A percentile compares a stretch with the other conserved stretches of the same genome.
phyloP scores from a whole-genome alignment of 108 stramenopile species.

The Cyclotella baltica region DNA sequence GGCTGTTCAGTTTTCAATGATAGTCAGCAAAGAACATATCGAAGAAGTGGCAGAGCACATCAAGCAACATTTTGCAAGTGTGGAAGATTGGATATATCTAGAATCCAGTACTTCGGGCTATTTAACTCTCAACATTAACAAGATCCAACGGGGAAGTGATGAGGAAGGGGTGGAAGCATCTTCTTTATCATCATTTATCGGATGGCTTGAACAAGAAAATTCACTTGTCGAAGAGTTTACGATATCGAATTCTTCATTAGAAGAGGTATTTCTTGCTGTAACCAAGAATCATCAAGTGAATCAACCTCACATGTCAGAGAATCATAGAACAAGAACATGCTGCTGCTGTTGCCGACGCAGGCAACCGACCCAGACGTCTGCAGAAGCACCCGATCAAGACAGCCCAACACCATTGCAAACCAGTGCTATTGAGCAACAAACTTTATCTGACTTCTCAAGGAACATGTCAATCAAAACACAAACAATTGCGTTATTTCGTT shows the following conservation, averaged over 20 bases:
- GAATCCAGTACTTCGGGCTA: slow-evolving; percentile 44
- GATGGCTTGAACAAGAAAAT: slow-evolving; percentile 53
- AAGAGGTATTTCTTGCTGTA: slow-evolving; percentile 70
- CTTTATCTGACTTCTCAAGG: slow-evolving; percentile 23
- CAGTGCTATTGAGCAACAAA: slow-evolving; percentile 3
- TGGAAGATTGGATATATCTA: slow-evolving; percentile 28
- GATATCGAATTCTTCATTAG: slow-evolving; percentile 65
- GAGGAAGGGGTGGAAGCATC: slow-evolving; percentile 8
- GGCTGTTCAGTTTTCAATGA: slow-evolving; percentile 50
- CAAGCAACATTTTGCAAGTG: slow-evolving; percentile 30
- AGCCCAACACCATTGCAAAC: too few species aligned
- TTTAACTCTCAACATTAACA: slow-evolving; percentile 50
- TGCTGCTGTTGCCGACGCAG: slow-evolving; percentile 38
- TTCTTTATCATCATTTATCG: slow-evolving; percentile 47
- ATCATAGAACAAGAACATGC: slow-evolving; percentile 11
- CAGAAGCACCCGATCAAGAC: not conserved
- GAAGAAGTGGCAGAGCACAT: slow-evolving; percentile 33
- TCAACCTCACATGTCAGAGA: slow-evolving; percentile 1
- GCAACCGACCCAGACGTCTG: not conserved
- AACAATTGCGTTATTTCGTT: slow-evolving; percentile 29
- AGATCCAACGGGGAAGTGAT: slow-evolving; percentile 32
- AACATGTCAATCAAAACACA: slow-evolving; percentile 46
- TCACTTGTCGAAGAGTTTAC: slow-evolving; percentile 58
- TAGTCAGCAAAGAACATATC: slow-evolving; percentile 48
- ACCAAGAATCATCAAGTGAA: slow-evolving; percentile 30